A percentile compares a stretch with the other conserved stretches of the same genome.
Evolutionary conservation across 495 filamentous ascomycete genomes (phyloP).

Genomic region (Hypoxylon cercidicola): DNA sequence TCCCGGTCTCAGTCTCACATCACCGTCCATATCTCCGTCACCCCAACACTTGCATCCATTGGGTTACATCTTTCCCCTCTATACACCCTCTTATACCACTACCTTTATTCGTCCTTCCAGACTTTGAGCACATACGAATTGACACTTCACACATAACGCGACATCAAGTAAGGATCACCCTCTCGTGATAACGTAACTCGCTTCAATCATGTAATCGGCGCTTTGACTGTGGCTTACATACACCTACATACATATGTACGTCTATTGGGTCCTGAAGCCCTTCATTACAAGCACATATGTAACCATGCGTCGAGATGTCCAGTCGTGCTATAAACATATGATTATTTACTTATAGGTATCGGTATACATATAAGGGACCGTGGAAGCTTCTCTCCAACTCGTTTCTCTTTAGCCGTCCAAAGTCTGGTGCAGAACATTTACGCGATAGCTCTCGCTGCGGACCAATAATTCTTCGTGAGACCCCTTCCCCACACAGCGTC

Average conservation of each 20-base stretch:
- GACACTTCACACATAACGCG: too few species aligned
- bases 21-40: too few species aligned
- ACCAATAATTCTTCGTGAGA: conserved; percentile 73
- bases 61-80: too few species aligned
- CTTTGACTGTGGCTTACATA: not conserved
- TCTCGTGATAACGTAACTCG: conserved; percentile 22
- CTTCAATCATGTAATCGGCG: conserved; percentile 3
- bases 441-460: conserved; percentile 66
- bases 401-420: conserved; percentile 37
- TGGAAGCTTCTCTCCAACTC: not conserved
- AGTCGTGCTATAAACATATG: conserved; percentile 3
- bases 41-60: too few species aligned
- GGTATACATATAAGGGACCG: not conserved
- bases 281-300: conserved; percentile 3
- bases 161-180: conserved; percentile 3
- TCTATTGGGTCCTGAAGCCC: not conserved
- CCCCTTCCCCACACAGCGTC: conserved; percentile 71
- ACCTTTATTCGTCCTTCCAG: too few species aligned
- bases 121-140: too few species aligned
- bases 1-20: too few species aligned
- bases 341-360: not conserved
- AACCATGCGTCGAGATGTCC: not conserved
- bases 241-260: too few species aligned
- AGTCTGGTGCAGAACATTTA: conserved; percentile 61
- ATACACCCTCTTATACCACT: too few species aligned